phyloP scores from a whole-genome alignment of 2,329 filamentous ascomycete genomes.

The Trichothecium sympodiale region DNA sequence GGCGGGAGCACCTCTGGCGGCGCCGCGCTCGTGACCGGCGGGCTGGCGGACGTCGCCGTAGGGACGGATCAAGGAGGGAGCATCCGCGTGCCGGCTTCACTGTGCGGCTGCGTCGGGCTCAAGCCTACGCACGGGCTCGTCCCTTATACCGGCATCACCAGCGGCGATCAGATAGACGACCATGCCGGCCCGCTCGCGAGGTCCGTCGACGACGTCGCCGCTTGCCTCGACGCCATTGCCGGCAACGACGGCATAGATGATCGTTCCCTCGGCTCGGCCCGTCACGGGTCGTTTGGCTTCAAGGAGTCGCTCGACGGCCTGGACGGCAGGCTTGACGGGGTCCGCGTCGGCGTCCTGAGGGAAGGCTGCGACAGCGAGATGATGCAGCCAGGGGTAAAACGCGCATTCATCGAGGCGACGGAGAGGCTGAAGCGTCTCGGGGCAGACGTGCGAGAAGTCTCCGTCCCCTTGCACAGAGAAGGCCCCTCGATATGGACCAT shows the following conservation, averaged over 20 bases:
- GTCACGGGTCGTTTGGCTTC: slow-evolving; percentile 15
- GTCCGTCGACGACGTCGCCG: slow-evolving; percentile 27
- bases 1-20: slow-evolving; percentile 38
- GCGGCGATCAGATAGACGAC: slow-evolving; percentile 38
- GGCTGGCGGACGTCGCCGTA: slow-evolving; percentile 30
- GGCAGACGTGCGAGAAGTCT: slow-evolving; percentile 35
- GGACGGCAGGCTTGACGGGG: slow-evolving; percentile 8
- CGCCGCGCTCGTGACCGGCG: slow-evolving; percentile 31
- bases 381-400: slow-evolving; percentile 26
- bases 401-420: slow-evolving; percentile 28
- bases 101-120: slow-evolving; percentile 30
- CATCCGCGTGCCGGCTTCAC: slow-evolving; percentile 30
- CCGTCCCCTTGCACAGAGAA: slow-evolving; percentile 35
- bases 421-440: slow-evolving; percentile 18
- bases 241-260: slow-evolving; percentile 39
- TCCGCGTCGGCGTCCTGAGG: slow-evolving; percentile 29
- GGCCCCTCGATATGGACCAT: slow-evolving; percentile 40
- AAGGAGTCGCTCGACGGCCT: background rate
- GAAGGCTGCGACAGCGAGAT: slow-evolving; percentile 30
- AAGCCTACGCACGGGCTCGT: slow-evolving; percentile 41
- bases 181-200: slow-evolving; percentile 33
- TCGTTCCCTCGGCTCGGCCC: slow-evolving; percentile 21
- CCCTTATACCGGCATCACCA: slow-evolving; percentile 37
- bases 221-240: slow-evolving; percentile 31
- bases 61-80: slow-evolving; percentile 37